Evolutionary conservation across 176 grass and related monocot species (phyloP).

Genomic region (Lolium perenne): DNA sequence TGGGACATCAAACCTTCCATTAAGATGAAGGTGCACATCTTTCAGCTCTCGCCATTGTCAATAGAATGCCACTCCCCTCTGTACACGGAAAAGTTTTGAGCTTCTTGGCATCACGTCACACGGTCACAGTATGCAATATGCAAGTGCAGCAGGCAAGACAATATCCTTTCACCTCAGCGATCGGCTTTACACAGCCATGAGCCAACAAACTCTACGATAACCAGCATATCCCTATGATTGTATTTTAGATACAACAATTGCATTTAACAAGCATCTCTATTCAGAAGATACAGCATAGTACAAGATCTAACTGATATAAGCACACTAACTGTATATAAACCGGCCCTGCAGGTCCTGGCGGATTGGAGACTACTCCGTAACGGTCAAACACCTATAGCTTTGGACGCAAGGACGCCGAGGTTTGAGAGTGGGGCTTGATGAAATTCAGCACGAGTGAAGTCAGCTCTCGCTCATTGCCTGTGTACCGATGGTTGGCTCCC

Average conservation of each 20-base stretch:
- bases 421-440: slow-evolving; percentile 42
- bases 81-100: too few species aligned
- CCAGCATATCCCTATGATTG: neutral
- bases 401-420: slow-evolving; percentile 38
- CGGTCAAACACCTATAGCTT: slow-evolving; percentile 47
- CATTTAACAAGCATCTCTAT: neutral
- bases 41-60: too few species aligned
- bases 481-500: slow-evolving; percentile 77
- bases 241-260: neutral
- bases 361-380: neutral
- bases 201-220: neutral
- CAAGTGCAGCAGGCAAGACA: too few species aligned
- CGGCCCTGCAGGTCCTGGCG: neutral
- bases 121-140: too few species aligned
- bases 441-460: slow-evolving; percentile 56
- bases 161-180: neutral
- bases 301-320: neutral
- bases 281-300: neutral
- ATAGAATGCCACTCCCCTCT: too few species aligned
- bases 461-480: slow-evolving; percentile 58
- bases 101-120: too few species aligned
- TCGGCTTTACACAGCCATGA: neutral
- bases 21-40: too few species aligned
- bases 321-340: neutral
- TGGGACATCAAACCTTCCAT: too few species aligned